Conservation (phyloP, 1,284 basidiomycete genomes). For the Cutaneotrichosporon cutaneum region DNA sequence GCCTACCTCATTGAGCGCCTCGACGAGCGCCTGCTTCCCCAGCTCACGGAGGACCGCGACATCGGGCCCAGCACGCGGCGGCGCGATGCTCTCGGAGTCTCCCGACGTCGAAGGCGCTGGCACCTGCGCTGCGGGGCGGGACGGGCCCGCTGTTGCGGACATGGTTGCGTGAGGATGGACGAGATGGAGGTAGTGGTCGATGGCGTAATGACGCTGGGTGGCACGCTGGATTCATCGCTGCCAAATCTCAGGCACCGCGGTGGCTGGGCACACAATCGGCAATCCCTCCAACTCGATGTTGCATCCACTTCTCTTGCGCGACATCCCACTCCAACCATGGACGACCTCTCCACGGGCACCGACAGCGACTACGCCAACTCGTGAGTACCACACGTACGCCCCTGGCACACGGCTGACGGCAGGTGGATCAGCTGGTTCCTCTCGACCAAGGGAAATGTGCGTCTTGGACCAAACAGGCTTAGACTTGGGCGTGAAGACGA, state of each 20-base stretch:
- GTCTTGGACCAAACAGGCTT: conserved; percentile 15
- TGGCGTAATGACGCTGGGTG: not conserved
- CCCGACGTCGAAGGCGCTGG: conserved; percentile 46
- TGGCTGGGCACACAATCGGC: not conserved
- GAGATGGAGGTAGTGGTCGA: not conserved
- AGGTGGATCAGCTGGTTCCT: conserved; percentile 99
- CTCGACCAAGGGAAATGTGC: conserved; percentile 63
- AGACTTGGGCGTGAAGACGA: not conserved
- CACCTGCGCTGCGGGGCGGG: conserved; percentile 28
- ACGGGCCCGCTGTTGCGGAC: conserved; percentile 24
- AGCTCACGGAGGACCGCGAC: conserved; percentile 70
- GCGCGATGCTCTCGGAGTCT: conserved; percentile 40
- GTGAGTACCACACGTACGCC: too few species aligned
- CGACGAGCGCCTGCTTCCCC: conserved; percentile 71
- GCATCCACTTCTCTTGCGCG: not conserved
- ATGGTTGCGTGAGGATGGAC: not conserved
- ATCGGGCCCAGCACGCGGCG: conserved; percentile 57
- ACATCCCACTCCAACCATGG: conserved; percentile 32
- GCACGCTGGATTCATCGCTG: not conserved
- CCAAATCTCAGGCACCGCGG: not conserved
- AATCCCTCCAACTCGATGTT: not conserved
- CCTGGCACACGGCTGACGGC: conserved; percentile 4
- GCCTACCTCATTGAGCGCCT: conserved; percentile 75
- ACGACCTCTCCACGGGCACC: conserved; percentile 53
- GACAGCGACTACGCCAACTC: conserved; percentile 54